phyloP scores from a whole-genome alignment of 352 stramenopile species.

The Pythium angustatum region DNA sequence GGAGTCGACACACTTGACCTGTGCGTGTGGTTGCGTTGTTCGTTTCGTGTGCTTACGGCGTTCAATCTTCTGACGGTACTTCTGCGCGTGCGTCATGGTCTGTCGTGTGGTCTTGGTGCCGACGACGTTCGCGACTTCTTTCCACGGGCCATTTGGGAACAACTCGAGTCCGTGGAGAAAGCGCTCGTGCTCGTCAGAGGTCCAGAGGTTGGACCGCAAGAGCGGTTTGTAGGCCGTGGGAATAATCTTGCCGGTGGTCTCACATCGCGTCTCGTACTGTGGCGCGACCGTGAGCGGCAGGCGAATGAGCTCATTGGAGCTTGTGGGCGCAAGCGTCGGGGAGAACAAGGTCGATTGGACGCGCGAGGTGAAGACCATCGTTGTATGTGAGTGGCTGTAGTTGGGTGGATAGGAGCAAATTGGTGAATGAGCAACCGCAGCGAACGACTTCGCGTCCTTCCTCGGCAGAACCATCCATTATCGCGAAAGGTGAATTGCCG shows the following conservation, averaged over 20 bases:
- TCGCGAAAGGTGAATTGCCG: too few species aligned
- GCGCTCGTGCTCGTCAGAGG: conserved; percentile 45
- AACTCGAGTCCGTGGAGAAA: conserved; percentile 62
- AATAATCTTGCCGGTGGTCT: not conserved
- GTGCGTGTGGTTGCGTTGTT: not conserved
- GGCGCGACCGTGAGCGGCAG: conserved; percentile 1
- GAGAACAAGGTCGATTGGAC: conserved; percentile 1
- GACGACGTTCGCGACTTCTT: conserved; percentile 59
- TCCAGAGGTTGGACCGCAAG: conserved; percentile 18
- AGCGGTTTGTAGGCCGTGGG: not conserved
- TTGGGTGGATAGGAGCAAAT: not conserved
- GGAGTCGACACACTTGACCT: too few species aligned
- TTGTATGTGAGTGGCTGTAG: not conserved
- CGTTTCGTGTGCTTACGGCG: conserved; percentile 21
- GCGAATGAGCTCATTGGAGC: conserved; percentile 6
- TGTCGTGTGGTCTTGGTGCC: conserved; percentile 90
- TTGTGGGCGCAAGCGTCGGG: not conserved
- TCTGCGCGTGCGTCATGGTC: conserved; percentile 89
- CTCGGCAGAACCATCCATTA: too few species aligned
- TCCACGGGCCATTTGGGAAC: conserved; percentile 64
- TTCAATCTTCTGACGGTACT: conserved; percentile 83
- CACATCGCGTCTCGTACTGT: conserved; percentile 2
- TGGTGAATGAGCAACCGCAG: not conserved
- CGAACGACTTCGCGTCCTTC: too few species aligned
- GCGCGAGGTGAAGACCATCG: conserved; percentile 1